phyloP scores from a whole-genome alignment of 768 basidiomycete genomes.

The Kwoniella shandongensis region DNA sequence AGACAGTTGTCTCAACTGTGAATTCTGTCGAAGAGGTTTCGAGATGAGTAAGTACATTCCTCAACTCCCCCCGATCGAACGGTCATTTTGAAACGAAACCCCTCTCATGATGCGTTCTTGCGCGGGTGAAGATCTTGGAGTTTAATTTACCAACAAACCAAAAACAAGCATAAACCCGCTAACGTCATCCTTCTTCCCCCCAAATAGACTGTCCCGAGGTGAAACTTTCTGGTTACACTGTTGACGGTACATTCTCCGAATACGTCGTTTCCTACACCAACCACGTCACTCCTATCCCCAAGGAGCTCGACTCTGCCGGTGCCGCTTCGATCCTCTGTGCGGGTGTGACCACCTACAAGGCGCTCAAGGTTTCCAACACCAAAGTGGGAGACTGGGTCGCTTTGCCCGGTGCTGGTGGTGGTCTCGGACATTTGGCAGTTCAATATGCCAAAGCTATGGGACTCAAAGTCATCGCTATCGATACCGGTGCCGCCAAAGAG shows the following conservation, averaged over 20 bases:
- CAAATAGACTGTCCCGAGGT: conserved; percentile 63
- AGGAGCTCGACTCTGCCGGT: conserved; percentile 58
- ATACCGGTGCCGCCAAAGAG: conserved; percentile 73
- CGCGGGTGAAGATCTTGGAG: no score
- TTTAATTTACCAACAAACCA: no score
- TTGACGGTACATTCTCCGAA: conserved; percentile 71
- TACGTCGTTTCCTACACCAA: conserved; percentile 49
- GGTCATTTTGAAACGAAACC: no score
- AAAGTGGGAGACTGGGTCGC: conserved; percentile 62
- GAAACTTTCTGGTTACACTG: conserved; percentile 67
- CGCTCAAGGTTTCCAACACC: conserved; percentile 69
- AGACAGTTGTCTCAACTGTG: conserved; percentile 67
- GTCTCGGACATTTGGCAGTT: conserved; percentile 78
- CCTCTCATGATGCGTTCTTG: no score
- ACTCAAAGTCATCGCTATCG: conserved; percentile 76
- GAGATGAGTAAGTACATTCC: conserved; percentile 55
- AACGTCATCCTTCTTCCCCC: conserved; percentile 39
- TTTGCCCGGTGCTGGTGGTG: conserved; percentile 55
- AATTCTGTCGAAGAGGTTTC: conserved; percentile 70
- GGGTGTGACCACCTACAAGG: conserved; percentile 78
- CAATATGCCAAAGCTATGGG: conserved; percentile 80
- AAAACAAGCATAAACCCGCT: conserved; percentile 4
- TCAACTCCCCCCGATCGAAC: background rate
- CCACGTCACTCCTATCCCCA: conserved; percentile 73
- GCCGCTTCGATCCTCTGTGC: conserved; percentile 77